A percentile compares a stretch with the other conserved stretches of the same genome.
These are phyloP conservation scores for Fusarium domesticum DNA, from an alignment of 2,329 filamentous ascomycete species.

Conservation along the genomic window DNA sequence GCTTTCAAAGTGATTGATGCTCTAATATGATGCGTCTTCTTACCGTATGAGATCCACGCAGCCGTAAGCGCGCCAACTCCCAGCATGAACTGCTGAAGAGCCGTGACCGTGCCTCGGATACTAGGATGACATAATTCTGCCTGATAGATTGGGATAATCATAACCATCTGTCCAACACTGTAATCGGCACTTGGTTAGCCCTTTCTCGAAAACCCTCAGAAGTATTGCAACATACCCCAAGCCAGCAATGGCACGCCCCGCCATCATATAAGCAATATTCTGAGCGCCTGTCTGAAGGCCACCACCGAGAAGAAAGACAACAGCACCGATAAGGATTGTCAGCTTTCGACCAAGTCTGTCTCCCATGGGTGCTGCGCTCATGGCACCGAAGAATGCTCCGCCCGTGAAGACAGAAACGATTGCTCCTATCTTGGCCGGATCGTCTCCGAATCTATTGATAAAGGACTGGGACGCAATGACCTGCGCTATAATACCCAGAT, in stretches of 20 bases:
- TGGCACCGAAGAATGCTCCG: conserved; percentile 68
- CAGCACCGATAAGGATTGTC: conserved; percentile 67
- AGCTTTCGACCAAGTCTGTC: conserved; percentile 64
- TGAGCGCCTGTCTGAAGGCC: conserved; percentile 67
- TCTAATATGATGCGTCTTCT: background rate
- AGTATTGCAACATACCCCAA: conserved; percentile 40
- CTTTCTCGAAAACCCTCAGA: background rate
- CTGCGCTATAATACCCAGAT: conserved; percentile 15
- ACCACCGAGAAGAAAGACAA: conserved; percentile 71
- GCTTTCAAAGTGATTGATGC: background rate
- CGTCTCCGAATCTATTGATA: conserved; percentile 8
- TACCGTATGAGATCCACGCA: conserved; percentile 10
- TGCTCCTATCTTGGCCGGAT: conserved; percentile 13
- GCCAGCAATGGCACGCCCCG: conserved; percentile 67
- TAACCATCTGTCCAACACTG: conserved; percentile 24
- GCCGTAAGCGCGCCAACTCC: conserved; percentile 67
- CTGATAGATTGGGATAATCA: conserved; percentile 60
- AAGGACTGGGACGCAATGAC: conserved; percentile 14
- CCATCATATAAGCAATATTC: conserved; percentile 59
- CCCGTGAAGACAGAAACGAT: conserved; percentile 72
- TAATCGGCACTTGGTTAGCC: background rate
- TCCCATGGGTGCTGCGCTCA: conserved; percentile 58
- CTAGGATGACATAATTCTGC: conserved; percentile 73
- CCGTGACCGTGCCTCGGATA: conserved; percentile 70
- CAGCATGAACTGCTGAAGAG: conserved; percentile 77